phyloP scores from a whole-genome alignment of 345 rosid genomes.

The Bruguiera sexangula region DNA sequence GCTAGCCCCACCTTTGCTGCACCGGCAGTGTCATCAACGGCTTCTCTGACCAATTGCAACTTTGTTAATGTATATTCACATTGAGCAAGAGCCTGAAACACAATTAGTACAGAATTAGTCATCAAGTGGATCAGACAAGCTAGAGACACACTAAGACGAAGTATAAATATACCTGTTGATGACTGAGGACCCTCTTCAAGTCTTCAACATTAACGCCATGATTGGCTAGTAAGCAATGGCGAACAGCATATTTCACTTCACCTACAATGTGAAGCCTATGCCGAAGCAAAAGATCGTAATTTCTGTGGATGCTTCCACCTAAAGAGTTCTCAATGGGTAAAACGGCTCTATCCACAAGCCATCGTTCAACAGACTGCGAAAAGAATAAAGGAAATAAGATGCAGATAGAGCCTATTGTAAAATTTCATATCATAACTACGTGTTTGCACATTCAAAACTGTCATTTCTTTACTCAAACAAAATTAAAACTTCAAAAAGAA shows the following conservation, averaged over 20 bases:
- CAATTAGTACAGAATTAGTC: not conserved
- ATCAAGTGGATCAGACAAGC: conserved; percentile 4
- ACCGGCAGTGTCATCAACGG: conserved; percentile 94
- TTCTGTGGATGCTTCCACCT: conserved; percentile 98
- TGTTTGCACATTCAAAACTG: not conserved
- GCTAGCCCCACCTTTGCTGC: conserved; percentile 72
- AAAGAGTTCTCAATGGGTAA: conserved; percentile 94
- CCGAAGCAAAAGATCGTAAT: conserved; percentile 86
- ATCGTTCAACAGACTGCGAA: conserved; percentile 72
- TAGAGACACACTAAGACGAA: conserved; percentile 5
- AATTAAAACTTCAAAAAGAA: not conserved
- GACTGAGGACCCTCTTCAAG: conserved; percentile 87
- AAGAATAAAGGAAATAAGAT: not conserved
- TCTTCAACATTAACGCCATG: conserved; percentile 73
- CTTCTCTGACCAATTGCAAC: conserved; percentile 82
- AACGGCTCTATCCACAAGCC: conserved; percentile 96
- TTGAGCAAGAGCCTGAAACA: conserved; percentile 89
- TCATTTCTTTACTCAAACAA: not conserved
- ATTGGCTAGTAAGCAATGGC: conserved; percentile 92
- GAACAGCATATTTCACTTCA: conserved; percentile 86
- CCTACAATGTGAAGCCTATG: conserved; percentile 96
- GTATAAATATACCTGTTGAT: conserved; percentile 69
- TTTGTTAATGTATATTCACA: conserved; percentile 86
- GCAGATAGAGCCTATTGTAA: not conserved
- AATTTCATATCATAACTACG: not conserved